Conservation (phyloP, 306 rosid genomes). For the Canavalia ensiformis region DNA sequence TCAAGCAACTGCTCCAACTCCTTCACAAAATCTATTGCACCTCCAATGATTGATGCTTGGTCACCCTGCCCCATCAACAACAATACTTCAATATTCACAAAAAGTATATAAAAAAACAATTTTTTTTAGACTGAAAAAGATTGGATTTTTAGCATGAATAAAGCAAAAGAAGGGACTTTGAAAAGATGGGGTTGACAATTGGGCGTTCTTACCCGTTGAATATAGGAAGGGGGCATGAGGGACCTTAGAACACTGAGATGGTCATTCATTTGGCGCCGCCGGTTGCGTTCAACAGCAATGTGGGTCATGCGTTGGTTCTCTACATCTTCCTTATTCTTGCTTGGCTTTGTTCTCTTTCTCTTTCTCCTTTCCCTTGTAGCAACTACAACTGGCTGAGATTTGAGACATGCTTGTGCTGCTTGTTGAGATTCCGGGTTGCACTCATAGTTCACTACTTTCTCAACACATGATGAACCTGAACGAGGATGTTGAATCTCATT, state of each 20-base stretch:
- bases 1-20: constrained; percentile 87
- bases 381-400: constrained; percentile 40
- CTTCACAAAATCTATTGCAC: constrained; percentile 97
- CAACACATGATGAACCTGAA: constrained; percentile 57
- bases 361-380: constrained; percentile 66
- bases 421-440: constrained; percentile 58
- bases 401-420: constrained; percentile 33
- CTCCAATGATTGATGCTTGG: constrained; percentile 97
- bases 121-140: constrained; percentile 28
- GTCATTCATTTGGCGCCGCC: constrained; percentile 96
- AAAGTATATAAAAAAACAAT: neutral
- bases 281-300: constrained; percentile 93
- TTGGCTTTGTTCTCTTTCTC: constrained; percentile 79
- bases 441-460: constrained; percentile 54
- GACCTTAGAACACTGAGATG: constrained; percentile 90
- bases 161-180: constrained; percentile 28
- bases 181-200: constrained; percentile 34
- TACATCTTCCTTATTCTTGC: constrained; percentile 89
- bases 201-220: constrained; percentile 70
- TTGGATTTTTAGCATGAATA: constrained; percentile 47
- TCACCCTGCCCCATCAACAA: constrained; percentile 68
- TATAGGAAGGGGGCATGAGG: constrained; percentile 85
- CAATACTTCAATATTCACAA: neutral
- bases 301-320: constrained; percentile 97
- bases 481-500: constrained; percentile 48